Evolutionary conservation across 2,329 filamentous ascomycete species (phyloP), one percentile per base, ranked within the genome.

Genomic region (Phoma sp.): DNA sequence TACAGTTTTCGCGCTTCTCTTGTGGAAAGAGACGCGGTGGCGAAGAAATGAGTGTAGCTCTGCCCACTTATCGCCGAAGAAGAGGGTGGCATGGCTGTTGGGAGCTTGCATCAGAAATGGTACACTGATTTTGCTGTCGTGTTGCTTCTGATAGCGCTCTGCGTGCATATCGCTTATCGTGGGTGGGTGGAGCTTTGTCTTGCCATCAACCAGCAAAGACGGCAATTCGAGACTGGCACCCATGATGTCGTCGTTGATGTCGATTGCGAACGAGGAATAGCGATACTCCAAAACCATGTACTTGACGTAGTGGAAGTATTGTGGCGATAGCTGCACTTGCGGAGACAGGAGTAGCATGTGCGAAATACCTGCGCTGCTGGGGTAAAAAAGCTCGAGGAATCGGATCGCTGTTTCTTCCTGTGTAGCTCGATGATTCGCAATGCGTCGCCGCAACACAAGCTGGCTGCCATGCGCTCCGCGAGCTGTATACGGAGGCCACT

Each of bases 341-440:
- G 93, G 86, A 4, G 91, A 93, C 5, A 99, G 82, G 2, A 97
- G 77, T n/a, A 99, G 81, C 2, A 96, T 84, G 71, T 97, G 91
- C 8, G 88, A 87, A 47, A 85, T 75, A 2, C 74, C 70, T 4
- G 86, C 80, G 53, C 86, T 80, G 3, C 79, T 77, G 2, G 95
- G 93, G 82, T 92, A 98, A 72, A 96, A 96, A 0, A 90, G 89
- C 76, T 98, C 93, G 4, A 96, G 77, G 54, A 93, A 90, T 23
- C 88, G 86, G 13, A 88, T 79, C 0, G 91, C 87, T 51, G 88
- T 87, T 62, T 93, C 88, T 59, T 89, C 86, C 38, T 89, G 82
- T 5, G 80, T 86, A 58, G 88, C 67, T 41, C 79, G 79, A 42
- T 82, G 78, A 33, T 80, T 80, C 9, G 84, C 79, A 38, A 97